phyloP scores from a whole-genome alignment of 768 basidiomycete species.

The Leccinum pellstonianum region DNA sequence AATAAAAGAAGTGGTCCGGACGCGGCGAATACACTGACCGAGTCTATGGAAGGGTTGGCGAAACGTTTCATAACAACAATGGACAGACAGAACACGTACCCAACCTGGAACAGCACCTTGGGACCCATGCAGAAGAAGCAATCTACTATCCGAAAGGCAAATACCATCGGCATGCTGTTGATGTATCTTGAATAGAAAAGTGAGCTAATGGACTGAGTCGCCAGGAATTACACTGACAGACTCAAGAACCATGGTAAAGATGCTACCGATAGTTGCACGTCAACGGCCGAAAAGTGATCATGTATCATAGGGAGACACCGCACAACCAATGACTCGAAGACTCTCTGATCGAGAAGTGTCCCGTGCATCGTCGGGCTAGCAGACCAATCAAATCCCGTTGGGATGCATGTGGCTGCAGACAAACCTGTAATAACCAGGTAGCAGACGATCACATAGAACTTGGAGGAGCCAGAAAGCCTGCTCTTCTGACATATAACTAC shows the following conservation, averaged over 20 bases:
- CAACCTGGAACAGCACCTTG: conserved; percentile 98
- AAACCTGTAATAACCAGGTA: conserved; percentile 97
- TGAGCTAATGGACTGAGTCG: not conserved
- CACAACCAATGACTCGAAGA: conserved; percentile 92
- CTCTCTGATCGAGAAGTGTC: conserved; percentile 95
- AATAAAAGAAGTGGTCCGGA: conserved; percentile 14
- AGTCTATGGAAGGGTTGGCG: conserved; percentile 40
- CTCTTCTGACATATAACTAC: conserved; percentile 97
- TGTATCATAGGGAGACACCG: conserved; percentile 90
- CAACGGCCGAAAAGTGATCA: conserved; percentile 86
- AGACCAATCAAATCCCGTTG: conserved; percentile 5
- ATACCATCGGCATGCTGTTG: conserved; percentile 96
- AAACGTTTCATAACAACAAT: not conserved
- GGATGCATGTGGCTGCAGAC: conserved; percentile 16
- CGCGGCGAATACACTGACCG: conserved; percentile 41
- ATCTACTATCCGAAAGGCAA: conserved; percentile 96
- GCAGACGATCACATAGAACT: conserved; percentile 88
- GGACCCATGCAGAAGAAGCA: conserved; percentile 99
- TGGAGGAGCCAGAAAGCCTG: conserved; percentile 97
- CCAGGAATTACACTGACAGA: conserved; percentile 57
- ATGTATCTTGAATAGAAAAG: conserved; percentile 55
- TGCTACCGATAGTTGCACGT: conserved; percentile 96
- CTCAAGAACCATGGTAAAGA: conserved; percentile 98
- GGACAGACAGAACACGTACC: conserved; percentile 45
- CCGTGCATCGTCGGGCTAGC: conserved; percentile 95